Conservation (phyloP, 352 stramenopile species). For the Hyaloperonospora brassicae region DNA sequence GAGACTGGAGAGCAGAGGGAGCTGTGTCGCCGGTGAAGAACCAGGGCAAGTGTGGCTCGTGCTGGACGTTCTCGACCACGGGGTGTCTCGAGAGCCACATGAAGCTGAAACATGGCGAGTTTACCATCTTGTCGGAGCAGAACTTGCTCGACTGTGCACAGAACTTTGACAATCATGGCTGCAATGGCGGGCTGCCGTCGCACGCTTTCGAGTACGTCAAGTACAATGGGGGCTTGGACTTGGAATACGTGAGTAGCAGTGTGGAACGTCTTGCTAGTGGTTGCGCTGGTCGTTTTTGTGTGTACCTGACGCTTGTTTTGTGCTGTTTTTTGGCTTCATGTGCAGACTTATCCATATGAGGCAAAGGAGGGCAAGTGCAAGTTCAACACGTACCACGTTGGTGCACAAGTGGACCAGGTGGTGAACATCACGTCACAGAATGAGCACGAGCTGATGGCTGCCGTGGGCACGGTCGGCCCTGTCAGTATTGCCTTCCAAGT, state of each 20-base stretch:
- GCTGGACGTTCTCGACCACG: conserved; percentile 98
- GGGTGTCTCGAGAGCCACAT: conserved; percentile 95
- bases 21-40: conserved; percentile 97
- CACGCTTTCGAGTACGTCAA: conserved; percentile 95
- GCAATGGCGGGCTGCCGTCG: conserved; percentile 94
- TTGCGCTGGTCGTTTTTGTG: not conserved
- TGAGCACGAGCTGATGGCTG: conserved; percentile 64
- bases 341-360: conserved; percentile 61
- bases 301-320: conserved; percentile 1
- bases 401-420: conserved; percentile 60
- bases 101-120: conserved; percentile 89
- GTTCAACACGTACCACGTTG: conserved; percentile 67
- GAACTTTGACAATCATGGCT: conserved; percentile 91
- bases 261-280: no score
- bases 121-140: conserved; percentile 94
- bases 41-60: conserved; percentile 96
- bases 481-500: conserved; percentile 86
- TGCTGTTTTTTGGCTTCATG: not conserved
- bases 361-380: conserved; percentile 75
- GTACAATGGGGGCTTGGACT: conserved; percentile 84
- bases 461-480: conserved; percentile 55
- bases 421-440: conserved; percentile 82
- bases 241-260: conserved; percentile 38
- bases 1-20: conserved; percentile 92
- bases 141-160: conserved; percentile 95